Evolutionary conservation across 2,329 filamentous ascomycete species (phyloP).

Genomic region (Colletotrichum theobromicola): DNA sequence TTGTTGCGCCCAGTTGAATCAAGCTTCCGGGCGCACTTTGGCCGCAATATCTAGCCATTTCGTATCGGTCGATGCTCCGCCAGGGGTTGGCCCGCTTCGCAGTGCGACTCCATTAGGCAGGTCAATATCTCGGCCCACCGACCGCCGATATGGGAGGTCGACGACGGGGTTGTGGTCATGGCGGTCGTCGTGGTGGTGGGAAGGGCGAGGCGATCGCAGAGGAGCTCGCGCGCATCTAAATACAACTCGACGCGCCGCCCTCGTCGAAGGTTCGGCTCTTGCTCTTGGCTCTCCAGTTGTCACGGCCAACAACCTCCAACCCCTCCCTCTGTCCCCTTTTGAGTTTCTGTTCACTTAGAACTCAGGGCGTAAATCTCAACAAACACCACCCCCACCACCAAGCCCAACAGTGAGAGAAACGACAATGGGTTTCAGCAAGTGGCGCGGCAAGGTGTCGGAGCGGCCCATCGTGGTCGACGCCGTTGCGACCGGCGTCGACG

Average conservation of each 20-base stretch:
- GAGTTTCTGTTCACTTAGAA: slow-evolving; percentile 5
- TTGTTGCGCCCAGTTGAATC: not conserved
- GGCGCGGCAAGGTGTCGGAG: slow-evolving; percentile 50
- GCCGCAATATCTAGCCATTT: not conserved
- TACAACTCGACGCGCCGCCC: slow-evolving; percentile 5
- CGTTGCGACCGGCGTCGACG: slow-evolving; percentile 41
- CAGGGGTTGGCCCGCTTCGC: slow-evolving; percentile 13
- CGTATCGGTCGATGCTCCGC: slow-evolving; percentile 7
- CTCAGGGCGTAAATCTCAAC: not conserved
- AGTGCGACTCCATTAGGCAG: slow-evolving; percentile 14
- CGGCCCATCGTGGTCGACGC: slow-evolving; percentile 42
- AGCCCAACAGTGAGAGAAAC: not conserved
- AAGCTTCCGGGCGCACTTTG: slow-evolving; percentile 8
- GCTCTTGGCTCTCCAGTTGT: not conserved
- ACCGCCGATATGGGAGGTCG: slow-evolving; percentile 1
- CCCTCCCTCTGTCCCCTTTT: not conserved
- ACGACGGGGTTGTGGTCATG: not conserved
- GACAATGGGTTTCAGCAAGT: slow-evolving; percentile 38
- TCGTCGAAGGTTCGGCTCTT: not conserved
- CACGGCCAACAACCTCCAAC: not conserved
- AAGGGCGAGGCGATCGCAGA: not conserved
- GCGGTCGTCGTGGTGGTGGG: not conserved
- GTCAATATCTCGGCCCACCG: slow-evolving; percentile 15
- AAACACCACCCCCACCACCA: not conserved
- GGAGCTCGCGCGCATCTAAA: slow-evolving; percentile 7